Evolutionary conservation across 2,329 filamentous ascomycete genomes (phyloP), one percentile per base, ranked within the genome.

Genomic region (Xylaria sp.): DNA sequence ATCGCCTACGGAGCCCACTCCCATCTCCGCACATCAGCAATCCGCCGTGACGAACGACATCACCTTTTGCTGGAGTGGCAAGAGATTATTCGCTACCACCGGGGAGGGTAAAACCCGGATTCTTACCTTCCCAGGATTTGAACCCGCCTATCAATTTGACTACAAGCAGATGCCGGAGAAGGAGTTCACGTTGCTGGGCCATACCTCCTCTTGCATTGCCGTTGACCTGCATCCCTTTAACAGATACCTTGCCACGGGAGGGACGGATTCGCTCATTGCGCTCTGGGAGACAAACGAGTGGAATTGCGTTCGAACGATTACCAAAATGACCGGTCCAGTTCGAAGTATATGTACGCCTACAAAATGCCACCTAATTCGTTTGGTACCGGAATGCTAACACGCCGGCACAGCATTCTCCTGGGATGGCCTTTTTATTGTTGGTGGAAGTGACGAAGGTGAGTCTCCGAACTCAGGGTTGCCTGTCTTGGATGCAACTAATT

Each of bases 271-370:
- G 1, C 87, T 93, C 60, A 91, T 94, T 73, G 86, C 90, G 5
- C 83, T 95, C 2, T 95, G 92, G 90, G 92, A 94, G 75, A 94
- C 92, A 3, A 85, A 86, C 50, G 90, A 92, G 73, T 94, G 92
- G 91, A 88, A 92, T 65, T 94, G 92, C 76, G 87, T 90, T 75
- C 87, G 90, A 69, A 93, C 91, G 0, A 84, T 94, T 51, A 89
- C 89, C 44, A 86, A 88, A 74, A 91, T 93, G 83, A 85, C 87
- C 10, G 91, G 91, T 1, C 89, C 91, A 2, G 89, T 94, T 34
- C 87, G 88, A 76, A 92, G 88, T 77, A 84, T 94, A 66, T 89
- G 87, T 89, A 79, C 70, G 86, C 82, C 62, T 44, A 23, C 50
- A 57, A 25, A 51, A 34, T 15, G 65, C n/a, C 6, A 51, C 18